Evolutionary conservation across 2,329 filamentous ascomycete genomes (phyloP).

Genomic region (Aspergillus flavus): DNA sequence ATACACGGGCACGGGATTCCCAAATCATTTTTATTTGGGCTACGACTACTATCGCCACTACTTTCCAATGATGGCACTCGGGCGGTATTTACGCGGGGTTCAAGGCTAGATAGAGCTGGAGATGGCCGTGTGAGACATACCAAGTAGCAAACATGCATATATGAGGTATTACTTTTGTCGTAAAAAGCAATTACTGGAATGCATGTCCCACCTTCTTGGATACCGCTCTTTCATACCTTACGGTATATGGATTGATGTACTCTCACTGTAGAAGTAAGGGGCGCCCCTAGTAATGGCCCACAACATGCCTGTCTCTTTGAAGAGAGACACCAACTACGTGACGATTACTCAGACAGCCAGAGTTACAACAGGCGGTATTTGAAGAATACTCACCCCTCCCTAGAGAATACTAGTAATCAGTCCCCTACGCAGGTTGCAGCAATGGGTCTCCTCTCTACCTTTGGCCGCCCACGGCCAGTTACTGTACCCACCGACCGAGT

Average conservation of each 20-base stretch:
- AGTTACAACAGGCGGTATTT: neutral
- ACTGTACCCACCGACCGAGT: constrained; percentile 15
- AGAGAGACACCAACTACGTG: too few relatives aligned
- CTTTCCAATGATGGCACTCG: constrained; percentile 33
- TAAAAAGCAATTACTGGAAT: neutral
- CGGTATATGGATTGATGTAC: neutral
- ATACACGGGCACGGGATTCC: constrained; percentile 28
- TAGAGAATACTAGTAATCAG: neutral
- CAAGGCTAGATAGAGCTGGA: neutral
- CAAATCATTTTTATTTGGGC: constrained; percentile 25
- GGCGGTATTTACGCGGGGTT: constrained; percentile 16
- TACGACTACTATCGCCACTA: constrained; percentile 29
- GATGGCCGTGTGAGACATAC: neutral
- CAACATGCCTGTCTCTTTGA: too few relatives aligned
- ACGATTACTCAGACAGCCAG: too few relatives aligned
- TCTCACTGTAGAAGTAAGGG: neutral
- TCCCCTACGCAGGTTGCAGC: neutral
- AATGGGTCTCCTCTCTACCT: neutral
- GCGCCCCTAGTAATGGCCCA: neutral
- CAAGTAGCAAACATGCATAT: neutral
- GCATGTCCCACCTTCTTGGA: neutral
- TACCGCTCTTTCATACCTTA: neutral
- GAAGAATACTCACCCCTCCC: neutral
- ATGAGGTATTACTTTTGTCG: neutral
- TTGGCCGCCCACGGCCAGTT: constrained; percentile 3